phyloP scores from a whole-genome alignment of 768 basidiomycete species.

The Russula foetens region DNA sequence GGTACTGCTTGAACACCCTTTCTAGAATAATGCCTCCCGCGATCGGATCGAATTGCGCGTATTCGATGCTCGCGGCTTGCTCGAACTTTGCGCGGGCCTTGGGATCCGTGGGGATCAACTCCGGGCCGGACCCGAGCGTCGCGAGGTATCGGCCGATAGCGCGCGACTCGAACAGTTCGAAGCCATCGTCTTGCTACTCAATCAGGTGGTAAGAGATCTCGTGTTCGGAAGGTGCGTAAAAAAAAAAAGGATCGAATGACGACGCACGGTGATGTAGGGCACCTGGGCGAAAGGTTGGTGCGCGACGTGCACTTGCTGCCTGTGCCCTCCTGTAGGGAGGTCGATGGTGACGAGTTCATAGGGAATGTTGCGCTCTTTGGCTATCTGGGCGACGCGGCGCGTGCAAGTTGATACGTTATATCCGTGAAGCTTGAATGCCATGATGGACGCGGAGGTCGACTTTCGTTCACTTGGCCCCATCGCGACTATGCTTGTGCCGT shows the following conservation, averaged over 20 bases:
- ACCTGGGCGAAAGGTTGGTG: no score
- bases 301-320: background rate
- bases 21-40: background rate
- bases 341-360: background rate
- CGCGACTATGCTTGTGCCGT: no score
- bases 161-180: no score
- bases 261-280: constrained; percentile 1
- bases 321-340: background rate
- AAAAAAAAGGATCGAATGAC: background rate
- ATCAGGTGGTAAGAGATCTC: no score
- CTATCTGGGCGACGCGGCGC: constrained; percentile 2
- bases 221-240: no score
- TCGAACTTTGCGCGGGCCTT: constrained; percentile 23
- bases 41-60: background rate
- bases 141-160: constrained; percentile 24
- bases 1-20: background rate
- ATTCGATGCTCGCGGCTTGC: constrained; percentile 26
- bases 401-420: background rate
- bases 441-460: background rate
- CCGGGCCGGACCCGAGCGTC: constrained; percentile 21
- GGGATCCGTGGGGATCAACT: constrained; percentile 20
- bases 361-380: constrained; percentile 2
- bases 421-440: background rate
- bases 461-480: no score
- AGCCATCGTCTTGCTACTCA: constrained; percentile 22